Percentiles rank a stretch among this genome's conserved stretches.
These are phyloP conservation scores for Fragilaria crotonensis DNA, from an alignment of 108 stramenopile species.

Conservation along the genomic window DNA sequence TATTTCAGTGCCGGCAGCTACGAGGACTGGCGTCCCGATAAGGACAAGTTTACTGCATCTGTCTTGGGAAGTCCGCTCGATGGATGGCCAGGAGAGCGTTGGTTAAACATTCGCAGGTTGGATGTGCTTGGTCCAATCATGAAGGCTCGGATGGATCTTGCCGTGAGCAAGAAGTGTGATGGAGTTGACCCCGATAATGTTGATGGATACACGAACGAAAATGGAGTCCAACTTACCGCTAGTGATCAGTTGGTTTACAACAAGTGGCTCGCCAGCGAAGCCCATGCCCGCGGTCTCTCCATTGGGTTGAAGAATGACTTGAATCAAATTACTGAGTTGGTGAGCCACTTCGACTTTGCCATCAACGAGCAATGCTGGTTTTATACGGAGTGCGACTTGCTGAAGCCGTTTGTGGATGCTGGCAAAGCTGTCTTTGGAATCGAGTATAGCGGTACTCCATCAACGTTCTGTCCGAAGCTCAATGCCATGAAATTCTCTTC, in stretches of 20 bases:
- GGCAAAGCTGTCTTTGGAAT: slow-evolving; percentile 28
- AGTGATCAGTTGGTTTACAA: slow-evolving; percentile 7
- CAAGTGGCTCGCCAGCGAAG: slow-evolving; percentile 4
- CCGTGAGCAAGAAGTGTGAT: slow-evolving; percentile 22
- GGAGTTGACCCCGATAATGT: slow-evolving; percentile 24
- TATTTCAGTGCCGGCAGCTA: slow-evolving; percentile 4
- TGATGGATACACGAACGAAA: slow-evolving; percentile 15
- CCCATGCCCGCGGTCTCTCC: slow-evolving; percentile 13
- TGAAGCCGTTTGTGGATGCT: not conserved
- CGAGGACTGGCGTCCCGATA: slow-evolving; percentile 3
- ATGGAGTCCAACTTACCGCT: not conserved
- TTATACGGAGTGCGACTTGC: slow-evolving; percentile 24
- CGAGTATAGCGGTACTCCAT: slow-evolving; percentile 12
- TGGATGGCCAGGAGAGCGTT: slow-evolving; percentile 13
- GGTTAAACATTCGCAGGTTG: slow-evolving; percentile 11
- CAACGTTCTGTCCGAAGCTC: slow-evolving; percentile 5
- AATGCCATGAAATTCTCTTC: slow-evolving; percentile 4
- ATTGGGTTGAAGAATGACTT: slow-evolving; percentile 26
- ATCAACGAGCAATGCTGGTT: slow-evolving; percentile 31
- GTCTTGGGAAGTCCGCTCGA: slow-evolving; percentile 4
- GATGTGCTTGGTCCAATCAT: slow-evolving; percentile 12
- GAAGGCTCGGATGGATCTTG: slow-evolving; percentile 14
- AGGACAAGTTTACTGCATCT: not conserved
- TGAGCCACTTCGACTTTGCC: slow-evolving; percentile 23
- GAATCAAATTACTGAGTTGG: slow-evolving; percentile 5